Evolutionary conservation across 768 basidiomycete species (phyloP).

Genomic region (Amanita polypyramis): DNA sequence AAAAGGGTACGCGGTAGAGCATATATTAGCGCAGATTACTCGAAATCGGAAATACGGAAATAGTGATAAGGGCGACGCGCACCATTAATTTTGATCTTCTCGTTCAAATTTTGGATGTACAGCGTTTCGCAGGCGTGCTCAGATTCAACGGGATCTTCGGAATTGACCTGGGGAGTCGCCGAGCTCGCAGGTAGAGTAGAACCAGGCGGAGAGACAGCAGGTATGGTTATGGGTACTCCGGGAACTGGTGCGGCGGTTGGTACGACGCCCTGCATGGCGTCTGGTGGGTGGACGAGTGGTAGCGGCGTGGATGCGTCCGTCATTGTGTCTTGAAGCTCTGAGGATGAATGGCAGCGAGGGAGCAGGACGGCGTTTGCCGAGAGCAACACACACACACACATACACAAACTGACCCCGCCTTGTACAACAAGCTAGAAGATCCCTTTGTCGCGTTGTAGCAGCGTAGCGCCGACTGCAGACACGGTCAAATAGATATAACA

Average conservation of each 20-base stretch:
- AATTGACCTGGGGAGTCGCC: neutral
- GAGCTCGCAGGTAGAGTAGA: conserved; percentile 6
- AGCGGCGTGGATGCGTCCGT: too few relatives aligned
- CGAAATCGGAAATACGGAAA: neutral
- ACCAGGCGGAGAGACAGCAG: conserved; percentile 11
- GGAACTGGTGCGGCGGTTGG: conserved; percentile 12
- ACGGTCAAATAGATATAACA: too few relatives aligned
- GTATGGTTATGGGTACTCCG: conserved; percentile 6
- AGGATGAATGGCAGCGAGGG: too few relatives aligned
- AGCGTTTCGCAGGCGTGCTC: conserved; percentile 71
- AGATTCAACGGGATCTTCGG: conserved; percentile 15
- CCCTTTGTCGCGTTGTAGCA: too few relatives aligned
- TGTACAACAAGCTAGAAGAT: too few relatives aligned
- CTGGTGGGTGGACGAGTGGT: conserved; percentile 13
- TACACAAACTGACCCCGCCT: too few relatives aligned
- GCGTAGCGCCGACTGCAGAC: too few relatives aligned
- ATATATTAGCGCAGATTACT: neutral
- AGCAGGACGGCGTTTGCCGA: too few relatives aligned
- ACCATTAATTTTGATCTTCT: conserved; percentile 83
- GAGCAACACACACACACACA: too few relatives aligned
- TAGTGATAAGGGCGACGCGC: conserved; percentile 10
- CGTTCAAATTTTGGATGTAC: conserved; percentile 94
- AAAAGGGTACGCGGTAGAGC: neutral
- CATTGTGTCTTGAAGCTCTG: too few relatives aligned
- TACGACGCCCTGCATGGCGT: conserved; percentile 24